These are phyloP conservation scores for Penicillium tannophilum DNA, from an alignment of 495 filamentous ascomycete genomes.

Conservation along the genomic window DNA sequence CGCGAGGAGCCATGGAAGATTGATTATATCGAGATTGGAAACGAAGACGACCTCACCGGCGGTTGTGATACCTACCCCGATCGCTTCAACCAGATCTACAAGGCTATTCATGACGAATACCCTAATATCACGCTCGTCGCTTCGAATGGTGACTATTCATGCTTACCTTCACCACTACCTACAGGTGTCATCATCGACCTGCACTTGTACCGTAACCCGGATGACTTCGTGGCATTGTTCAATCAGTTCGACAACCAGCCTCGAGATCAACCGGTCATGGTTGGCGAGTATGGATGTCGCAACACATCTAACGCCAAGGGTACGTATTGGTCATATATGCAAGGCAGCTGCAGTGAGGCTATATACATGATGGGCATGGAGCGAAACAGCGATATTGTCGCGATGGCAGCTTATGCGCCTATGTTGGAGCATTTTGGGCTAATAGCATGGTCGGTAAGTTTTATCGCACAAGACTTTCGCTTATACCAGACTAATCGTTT, in stretches of 20 bases:
- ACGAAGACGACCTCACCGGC: slow-evolving; percentile 54
- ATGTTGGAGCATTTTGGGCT: slow-evolving; percentile 48
- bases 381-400: slow-evolving; percentile 61
- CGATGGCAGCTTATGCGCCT: slow-evolving; percentile 56
- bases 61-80: slow-evolving; percentile 46
- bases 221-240: slow-evolving; percentile 55
- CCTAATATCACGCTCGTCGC: slow-evolving; percentile 48
- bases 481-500: too few species aligned
- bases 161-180: slow-evolving; percentile 32
- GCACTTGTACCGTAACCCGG: slow-evolving; percentile 53
- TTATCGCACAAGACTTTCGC: not conserved
- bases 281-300: slow-evolving; percentile 59
- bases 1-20: slow-evolving; percentile 47
- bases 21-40: slow-evolving; percentile 56
- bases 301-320: slow-evolving; percentile 45
- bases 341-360: slow-evolving; percentile 63
- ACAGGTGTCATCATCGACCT: slow-evolving; percentile 45
- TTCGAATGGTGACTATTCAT: slow-evolving; percentile 37
- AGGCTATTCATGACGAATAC: slow-evolving; percentile 47
- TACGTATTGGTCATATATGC: slow-evolving; percentile 48
- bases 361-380: slow-evolving; percentile 69
- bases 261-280: slow-evolving; percentile 44
- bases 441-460: slow-evolving; percentile 43
- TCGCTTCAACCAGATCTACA: slow-evolving; percentile 47
- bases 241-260: slow-evolving; percentile 55